Base-by-base conservation (phyloP, 345 rosid species). In the Xanthoceras sorbifolium region DNA sequence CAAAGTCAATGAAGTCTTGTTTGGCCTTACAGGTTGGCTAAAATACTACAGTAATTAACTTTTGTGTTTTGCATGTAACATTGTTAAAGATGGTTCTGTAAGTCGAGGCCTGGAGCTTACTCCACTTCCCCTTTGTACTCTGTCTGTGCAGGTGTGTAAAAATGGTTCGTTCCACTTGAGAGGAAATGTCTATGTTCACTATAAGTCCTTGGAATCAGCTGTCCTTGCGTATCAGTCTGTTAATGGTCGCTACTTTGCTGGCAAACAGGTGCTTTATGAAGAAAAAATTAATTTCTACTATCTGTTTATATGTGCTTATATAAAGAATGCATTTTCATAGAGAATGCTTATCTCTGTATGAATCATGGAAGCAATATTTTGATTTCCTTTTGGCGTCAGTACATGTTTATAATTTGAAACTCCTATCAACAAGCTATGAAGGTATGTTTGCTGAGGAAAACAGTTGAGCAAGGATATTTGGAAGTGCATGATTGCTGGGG, bases 171-270 rank as follows among this genome's bases (percentile, higher is more conserved):
- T 86, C 85, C 99, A 96, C 89, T 85, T 93, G 88, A 88, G 89
- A 80, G 99, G 99, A 78, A 93, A 96, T 82, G 94, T 93, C 22
- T 96, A 93, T 75, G 93, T 91, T 55, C 98, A 93, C 54, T 96
- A 89, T 74, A 89, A 92, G 81, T 88, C 89, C 10, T 38, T 93
- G 87, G 98, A 96, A 80, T 91, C 97, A 52, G 92, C 98, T 73
- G 70, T 87, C 26, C 84, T 84, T 71, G 97, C 97, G 62, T 91
- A 82, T 75, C 86, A 82, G 40, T 84, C 94, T 55, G 70, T 90
- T 57, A 91, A 87, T 77, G 97, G 97, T 75, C 94, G 98, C 72
- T 96, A 87, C 82, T 96, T 96, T 82, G 99, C 97, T 79, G 92
- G 97, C n/a, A 96, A 88, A 85, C 99, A 87, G 99, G 99, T 96